Base-by-base conservation (phyloP, 2,329 filamentous ascomycete species). In the Colletotrichum lini region DNA sequence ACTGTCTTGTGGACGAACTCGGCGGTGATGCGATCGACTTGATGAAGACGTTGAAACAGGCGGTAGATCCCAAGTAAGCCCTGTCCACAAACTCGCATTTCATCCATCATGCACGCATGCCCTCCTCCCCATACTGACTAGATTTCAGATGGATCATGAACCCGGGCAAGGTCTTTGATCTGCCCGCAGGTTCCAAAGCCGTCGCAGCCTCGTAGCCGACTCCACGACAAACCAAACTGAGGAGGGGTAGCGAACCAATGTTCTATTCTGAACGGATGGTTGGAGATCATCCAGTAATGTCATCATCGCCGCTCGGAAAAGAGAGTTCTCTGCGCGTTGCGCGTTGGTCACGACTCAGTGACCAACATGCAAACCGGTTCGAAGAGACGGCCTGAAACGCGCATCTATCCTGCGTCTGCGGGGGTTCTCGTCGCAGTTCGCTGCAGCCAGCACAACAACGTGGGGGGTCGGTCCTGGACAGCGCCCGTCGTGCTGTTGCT, bases 141-240 rank as follows among this genome's bases (percentile, higher is more conserved):
- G 2, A 1, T 23, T 42, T 6, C 44, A 80, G 89, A 62, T 92
- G 91, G 89, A 79, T 93, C 50, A 83, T 93, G 82, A 93, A 93
- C 73, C 91, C 91, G 1, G 91, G 91, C 8, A 93, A 93, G 79
- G 89, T 93, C 50, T 91, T 93, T 78, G 90, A 92, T 47, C 65
- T 72, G 2, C 69, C 69, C 5, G n/a, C 15, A 1, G 54, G 53
- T 6, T 72, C 65, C 2, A 64, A 30, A 21, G 65, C 69, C 2
- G 23, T 54, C 5, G 65, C 65, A 13, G 53, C 58, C 13, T 21
- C 47, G 8, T 67, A 12, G 50, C 26, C 26, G 26, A 26, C 26
- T 26, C 26, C 26, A 26, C 26, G 26, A 26, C 26, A 26, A 26
- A 4, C 26, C 26, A 3, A 26, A 26, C 26, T 26, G 26, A 26